These are phyloP conservation scores for Acanthamoeba triangularis DNA, from an alignment of 208 protist genomes.

Conservation along the genomic window DNA sequence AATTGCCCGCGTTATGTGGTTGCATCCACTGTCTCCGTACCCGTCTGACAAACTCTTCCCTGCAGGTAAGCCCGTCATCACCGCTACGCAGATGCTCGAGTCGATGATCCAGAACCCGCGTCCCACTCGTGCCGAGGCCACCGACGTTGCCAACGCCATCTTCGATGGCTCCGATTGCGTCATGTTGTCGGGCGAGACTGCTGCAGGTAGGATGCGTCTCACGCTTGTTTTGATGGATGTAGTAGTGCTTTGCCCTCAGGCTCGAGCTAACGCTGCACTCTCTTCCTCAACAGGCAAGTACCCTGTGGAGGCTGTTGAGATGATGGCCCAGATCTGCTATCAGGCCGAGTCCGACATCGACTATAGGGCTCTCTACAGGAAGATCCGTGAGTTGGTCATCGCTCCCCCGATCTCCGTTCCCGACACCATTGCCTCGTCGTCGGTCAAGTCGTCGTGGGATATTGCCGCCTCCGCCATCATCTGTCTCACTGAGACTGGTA, in stretches of 20 bases:
- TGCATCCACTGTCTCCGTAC: neutral
- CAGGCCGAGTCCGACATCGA: conserved; percentile 84
- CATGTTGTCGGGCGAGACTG: conserved; percentile 98
- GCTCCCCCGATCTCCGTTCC: conserved; percentile 23
- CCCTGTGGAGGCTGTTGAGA: conserved; percentile 97
- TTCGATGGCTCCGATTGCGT: conserved; percentile 99
- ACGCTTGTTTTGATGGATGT: no score
- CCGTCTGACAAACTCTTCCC: neutral
- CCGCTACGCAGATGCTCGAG: conserved; percentile 99
- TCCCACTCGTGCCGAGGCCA: conserved; percentile 99
- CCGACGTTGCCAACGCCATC: conserved; percentile 98
- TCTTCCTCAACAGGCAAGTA: conserved; percentile 91
- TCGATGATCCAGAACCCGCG: conserved; percentile 97
- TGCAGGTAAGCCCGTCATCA: conserved; percentile 99
- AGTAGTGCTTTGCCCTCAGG: neutral
- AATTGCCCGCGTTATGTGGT: neutral
- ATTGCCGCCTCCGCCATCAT: conserved; percentile 94
- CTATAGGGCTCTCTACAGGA: conserved; percentile 71
- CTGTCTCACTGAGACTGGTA: conserved; percentile 94
- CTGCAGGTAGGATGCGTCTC: conserved; percentile 19
- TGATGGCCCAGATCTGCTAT: conserved; percentile 94
- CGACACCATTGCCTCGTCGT: conserved; percentile 94
- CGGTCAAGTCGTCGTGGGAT: conserved; percentile 97
- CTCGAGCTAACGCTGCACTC: no score
- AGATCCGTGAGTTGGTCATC: conserved; percentile 33